Evolutionary conservation across 2,329 filamentous ascomycete species (phyloP), one percentile per base, ranked within the genome.

Genomic region (Nigrospora sphaerica): DNA sequence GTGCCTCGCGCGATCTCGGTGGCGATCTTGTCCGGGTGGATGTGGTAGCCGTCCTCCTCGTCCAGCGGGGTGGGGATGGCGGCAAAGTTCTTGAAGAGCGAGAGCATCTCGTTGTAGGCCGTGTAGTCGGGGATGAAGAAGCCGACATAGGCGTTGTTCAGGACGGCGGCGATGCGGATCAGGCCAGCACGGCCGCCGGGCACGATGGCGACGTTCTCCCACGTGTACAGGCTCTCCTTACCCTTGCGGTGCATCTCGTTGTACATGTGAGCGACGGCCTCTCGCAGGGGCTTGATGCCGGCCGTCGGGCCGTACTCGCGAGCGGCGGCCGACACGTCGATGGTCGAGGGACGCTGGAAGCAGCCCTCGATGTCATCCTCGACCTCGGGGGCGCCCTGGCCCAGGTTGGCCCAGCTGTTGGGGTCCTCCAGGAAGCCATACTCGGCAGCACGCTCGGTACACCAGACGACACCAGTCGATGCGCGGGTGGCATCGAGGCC

Each of bases 51-150:
- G 62, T 97, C 91, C 49, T 86, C 81, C 59, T 89, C 84, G 32
- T 85, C 83, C 12, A 97, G 76, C 12, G 91, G 92, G 4, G 90
- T 88, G 9, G 89, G 89, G 49, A 95, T 88, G 46, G 88, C 86
- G 38, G 88, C 86, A 61, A 95, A 95, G 67, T 95, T 95, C 70
- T 88, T 90, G 78, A 97, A 96, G 49, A 96, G 73, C 48, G 85
- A 89, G 70, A 96, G 70, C 91, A 97, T 96, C 73, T 96, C 91
- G 62, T 95, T 95, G 74, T 97, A 97, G 2, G 92, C 92, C 3
- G 91, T 95, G 71, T 96, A 96, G 66, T 96, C 87, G 39, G 88
- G 88, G 62, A 95, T 88, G 69, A 95, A 95, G 77, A 96, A 96
- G 37, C 86, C 88, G 52, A 96, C 75, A 62, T 95, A 95, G 46